Evolutionary conservation across 108 stramenopile species (phyloP).

Genomic region (Conticribra guillardii): DNA sequence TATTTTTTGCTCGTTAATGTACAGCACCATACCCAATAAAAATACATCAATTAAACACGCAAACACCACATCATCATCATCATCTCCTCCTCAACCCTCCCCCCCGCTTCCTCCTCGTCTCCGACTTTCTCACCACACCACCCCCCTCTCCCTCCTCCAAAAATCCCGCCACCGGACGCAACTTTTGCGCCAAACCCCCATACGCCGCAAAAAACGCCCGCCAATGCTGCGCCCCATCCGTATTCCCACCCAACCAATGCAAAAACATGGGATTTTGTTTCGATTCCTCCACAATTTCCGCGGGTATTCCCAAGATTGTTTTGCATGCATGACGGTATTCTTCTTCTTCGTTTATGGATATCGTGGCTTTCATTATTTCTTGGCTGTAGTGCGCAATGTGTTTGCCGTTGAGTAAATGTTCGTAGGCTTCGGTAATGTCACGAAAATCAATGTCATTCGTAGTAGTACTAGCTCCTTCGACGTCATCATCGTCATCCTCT

Average conservation of each 20-base stretch:
- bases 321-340: conserved; percentile 69
- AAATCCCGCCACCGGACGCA: conserved; percentile 42
- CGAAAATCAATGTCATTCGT: conserved; percentile 48
- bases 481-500: conserved; percentile 20
- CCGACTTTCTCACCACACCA: conserved; percentile 22
- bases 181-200: conserved; percentile 75
- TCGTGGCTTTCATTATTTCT: conserved; percentile 30
- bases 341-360: conserved; percentile 64
- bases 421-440: conserved; percentile 71
- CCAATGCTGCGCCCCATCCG: conserved; percentile 80
- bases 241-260: conserved; percentile 75
- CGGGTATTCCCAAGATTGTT: conserved; percentile 63
- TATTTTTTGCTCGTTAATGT: too few relatives aligned
- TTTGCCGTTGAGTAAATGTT: conserved; percentile 50
- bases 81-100: conserved; percentile 6
- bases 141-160: conserved; percentile 19
- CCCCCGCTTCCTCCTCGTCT: conserved; percentile 28
- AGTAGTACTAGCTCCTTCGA: too few relatives aligned
- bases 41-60: too few relatives aligned
- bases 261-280: conserved; percentile 82
- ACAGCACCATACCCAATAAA: too few relatives aligned
- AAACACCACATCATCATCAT: too few relatives aligned
- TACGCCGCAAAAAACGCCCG: conserved; percentile 67
- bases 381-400: conserved; percentile 13
- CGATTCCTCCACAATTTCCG: conserved; percentile 86